These are phyloP conservation scores for Corinectria fuckeliana DNA, from an alignment of 2,329 filamentous ascomycete species.

Conservation along the genomic window DNA sequence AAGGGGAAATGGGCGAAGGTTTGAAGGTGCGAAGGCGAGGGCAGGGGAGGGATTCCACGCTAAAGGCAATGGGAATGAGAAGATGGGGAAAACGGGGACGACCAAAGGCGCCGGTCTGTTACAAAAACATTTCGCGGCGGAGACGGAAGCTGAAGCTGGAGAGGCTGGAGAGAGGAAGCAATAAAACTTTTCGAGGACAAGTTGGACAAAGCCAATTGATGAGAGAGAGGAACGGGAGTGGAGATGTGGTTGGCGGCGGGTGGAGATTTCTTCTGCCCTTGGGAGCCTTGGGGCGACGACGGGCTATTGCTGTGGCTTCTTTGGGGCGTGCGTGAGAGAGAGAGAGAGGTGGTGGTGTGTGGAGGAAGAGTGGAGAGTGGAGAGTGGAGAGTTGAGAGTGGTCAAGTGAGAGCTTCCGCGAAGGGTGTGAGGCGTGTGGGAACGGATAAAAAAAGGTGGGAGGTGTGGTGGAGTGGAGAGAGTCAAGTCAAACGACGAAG, in stretches of 20 bases:
- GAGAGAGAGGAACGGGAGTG: constrained; percentile 37
- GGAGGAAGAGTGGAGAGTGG: constrained; percentile 12
- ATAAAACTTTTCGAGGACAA: constrained; percentile 42
- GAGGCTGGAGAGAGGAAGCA: constrained; percentile 34
- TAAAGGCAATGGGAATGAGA: constrained; percentile 32
- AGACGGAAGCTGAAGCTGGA: constrained; percentile 34
- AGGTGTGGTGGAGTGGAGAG: constrained; percentile 25
- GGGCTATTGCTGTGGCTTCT: constrained; percentile 34
- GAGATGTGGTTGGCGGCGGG: constrained; percentile 37
- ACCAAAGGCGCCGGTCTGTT: constrained; percentile 33
- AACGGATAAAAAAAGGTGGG: constrained; percentile 26
- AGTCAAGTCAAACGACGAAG: constrained; percentile 33
- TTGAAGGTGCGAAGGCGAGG: constrained; percentile 13
- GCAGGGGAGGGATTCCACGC: constrained; percentile 23
- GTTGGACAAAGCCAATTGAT: constrained; percentile 41
- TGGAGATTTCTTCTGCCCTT: constrained; percentile 39
- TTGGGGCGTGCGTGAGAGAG: constrained; percentile 29
- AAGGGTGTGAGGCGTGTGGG: constrained; percentile 28
- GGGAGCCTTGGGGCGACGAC: constrained; percentile 34
- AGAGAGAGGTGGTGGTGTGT: constrained; percentile 22
- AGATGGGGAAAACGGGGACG: constrained; percentile 28
- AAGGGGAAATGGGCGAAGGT: constrained; percentile 6
- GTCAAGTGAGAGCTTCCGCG: background rate
- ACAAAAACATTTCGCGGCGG: constrained; percentile 38
- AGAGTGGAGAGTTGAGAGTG: background rate